Conservation (phyloP, 2,329 filamentous ascomycete species). For the Colletotrichum cordylinicola region DNA sequence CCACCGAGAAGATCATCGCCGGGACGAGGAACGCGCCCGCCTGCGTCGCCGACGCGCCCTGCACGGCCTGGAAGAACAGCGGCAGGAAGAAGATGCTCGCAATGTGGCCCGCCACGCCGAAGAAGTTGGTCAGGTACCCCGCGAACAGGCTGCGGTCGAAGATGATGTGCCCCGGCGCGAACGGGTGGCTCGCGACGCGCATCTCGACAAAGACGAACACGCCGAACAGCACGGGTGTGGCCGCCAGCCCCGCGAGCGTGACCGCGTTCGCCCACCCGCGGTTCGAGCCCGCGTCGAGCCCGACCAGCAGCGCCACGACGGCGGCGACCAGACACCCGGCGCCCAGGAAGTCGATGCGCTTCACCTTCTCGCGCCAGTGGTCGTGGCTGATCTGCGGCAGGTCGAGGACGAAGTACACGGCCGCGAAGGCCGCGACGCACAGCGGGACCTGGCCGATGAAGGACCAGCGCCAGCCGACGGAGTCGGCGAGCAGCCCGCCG, state of each 20-base stretch:
- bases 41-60: constrained; percentile 66
- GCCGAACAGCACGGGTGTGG: constrained; percentile 64
- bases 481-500: constrained; percentile 74
- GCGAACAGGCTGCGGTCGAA: constrained; percentile 71
- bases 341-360: constrained; percentile 76
- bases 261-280: constrained; percentile 67
- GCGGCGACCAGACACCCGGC: constrained; percentile 70
- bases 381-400: constrained; percentile 62
- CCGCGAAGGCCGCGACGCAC: constrained; percentile 67
- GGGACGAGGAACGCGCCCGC: constrained; percentile 73
- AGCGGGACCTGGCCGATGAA: constrained; percentile 76
- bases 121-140: constrained; percentile 76
- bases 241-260: constrained; percentile 62
- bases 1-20: constrained; percentile 65
- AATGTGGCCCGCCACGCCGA: constrained; percentile 64
- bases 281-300: constrained; percentile 77
- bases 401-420: constrained; percentile 68
- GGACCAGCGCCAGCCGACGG: constrained; percentile 76
- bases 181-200: constrained; percentile 71
- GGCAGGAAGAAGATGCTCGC: constrained; percentile 75
- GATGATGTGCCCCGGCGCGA: constrained; percentile 77
- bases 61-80: constrained; percentile 77
- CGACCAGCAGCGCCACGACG: constrained; percentile 70
- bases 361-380: constrained; percentile 70
- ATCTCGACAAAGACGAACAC: constrained; percentile 74